These are phyloP conservation scores for Russula ochroleuca DNA, from an alignment of 768 basidiomycete genomes.

Conservation along the genomic window DNA sequence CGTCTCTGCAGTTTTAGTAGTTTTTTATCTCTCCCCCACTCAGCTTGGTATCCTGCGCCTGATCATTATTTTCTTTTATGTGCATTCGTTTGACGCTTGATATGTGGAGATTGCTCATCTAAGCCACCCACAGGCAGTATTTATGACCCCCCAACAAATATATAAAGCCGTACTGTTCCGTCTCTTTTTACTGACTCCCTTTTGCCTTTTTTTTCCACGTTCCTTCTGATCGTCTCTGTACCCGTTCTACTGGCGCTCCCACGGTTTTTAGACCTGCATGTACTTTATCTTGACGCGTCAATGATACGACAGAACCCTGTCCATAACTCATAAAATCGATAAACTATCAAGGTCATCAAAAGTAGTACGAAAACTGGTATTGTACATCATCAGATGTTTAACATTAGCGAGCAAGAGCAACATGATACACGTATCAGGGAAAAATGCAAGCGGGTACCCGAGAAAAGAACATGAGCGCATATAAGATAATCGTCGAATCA, in stretches of 20 bases:
- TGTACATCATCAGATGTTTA: background rate
- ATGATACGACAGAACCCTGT: background rate
- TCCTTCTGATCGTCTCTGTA: background rate
- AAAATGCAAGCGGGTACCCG: background rate
- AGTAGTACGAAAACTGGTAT: background rate
- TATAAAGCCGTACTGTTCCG: conserved; percentile 4
- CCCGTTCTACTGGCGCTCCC: background rate
- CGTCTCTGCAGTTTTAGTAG: conserved; percentile 16
- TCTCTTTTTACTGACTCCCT: background rate
- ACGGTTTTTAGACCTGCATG: conserved; percentile 5
- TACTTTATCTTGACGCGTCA: conserved; percentile 19
- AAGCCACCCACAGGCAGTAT: conserved; percentile 17
- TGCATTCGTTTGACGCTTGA: conserved; percentile 8
- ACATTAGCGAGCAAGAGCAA: conserved; percentile 5
- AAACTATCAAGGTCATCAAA: background rate
- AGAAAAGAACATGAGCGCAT: background rate
- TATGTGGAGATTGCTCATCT: conserved; percentile 22
- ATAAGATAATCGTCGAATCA: background rate
- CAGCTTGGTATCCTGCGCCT: background rate
- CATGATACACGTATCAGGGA: background rate
- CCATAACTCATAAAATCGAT: background rate
- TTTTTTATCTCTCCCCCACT: background rate
- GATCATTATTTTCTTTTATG: conserved; percentile 7
- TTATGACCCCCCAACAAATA: conserved; percentile 17
- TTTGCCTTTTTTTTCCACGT: background rate